A percentile compares a stretch with the other conserved stretches of the same genome.
Conservation (phyloP, 1,139 yeast genomes). For the Torulaspora pretoriensis region DNA sequence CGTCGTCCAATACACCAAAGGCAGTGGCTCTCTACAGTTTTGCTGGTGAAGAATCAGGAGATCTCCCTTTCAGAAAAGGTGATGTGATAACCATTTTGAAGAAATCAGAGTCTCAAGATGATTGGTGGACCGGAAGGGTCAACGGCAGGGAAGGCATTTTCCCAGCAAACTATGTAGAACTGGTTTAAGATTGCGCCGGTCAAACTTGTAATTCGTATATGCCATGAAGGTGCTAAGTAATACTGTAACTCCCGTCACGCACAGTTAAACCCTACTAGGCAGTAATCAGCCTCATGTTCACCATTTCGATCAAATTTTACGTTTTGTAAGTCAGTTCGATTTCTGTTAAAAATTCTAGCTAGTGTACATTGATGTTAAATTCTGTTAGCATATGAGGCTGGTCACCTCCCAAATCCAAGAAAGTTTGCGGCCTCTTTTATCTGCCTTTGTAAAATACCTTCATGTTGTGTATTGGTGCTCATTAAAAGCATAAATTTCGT, state of each 20-base stretch:
- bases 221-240: not conserved
- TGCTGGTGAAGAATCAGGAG: conserved; percentile 75
- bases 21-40: conserved; percentile 88
- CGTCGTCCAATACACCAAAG: conserved; percentile 52
- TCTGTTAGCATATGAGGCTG: not conserved
- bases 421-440: conserved; percentile 36
- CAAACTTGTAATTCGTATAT: not conserved
- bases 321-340: not conserved
- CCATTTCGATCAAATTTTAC: no score
- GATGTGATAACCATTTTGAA: conserved; percentile 87
- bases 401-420: conserved; percentile 32
- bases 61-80: conserved; percentile 87
- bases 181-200: conserved; percentile 43
- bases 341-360: not conserved
- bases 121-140: conserved; percentile 97
- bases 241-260: not conserved
- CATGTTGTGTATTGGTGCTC: conserved; percentile 28
- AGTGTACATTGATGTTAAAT: conserved; percentile 2
- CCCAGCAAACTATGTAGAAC: conserved; percentile 94
- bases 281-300: no score
- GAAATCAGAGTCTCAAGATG: conserved; percentile 82
- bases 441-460: conserved; percentile 31
- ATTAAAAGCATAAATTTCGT: conserved; percentile 28
- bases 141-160: conserved; percentile 85
- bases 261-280: no score